Conservation (phyloP, 108 stramenopile species). For the Aureococcus anophagefferens region DNA sequence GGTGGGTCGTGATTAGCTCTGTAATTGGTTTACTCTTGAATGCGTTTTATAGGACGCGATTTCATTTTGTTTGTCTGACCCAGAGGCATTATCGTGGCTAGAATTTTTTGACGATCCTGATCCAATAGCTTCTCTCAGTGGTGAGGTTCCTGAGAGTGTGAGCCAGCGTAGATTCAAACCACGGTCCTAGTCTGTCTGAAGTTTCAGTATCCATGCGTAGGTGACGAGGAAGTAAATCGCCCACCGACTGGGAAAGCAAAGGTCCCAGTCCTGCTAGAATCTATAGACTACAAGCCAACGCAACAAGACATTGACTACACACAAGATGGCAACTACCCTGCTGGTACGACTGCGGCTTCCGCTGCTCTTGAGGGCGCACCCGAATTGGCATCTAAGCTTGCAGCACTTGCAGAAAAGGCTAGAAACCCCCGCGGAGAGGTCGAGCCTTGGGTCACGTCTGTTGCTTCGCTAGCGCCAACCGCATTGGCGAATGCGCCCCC, state of each 20-base stretch:
- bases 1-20: too few relatives aligned
- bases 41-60: constrained; percentile 17
- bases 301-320: constrained; percentile 7
- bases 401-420: constrained; percentile 1
- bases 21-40: too few relatives aligned
- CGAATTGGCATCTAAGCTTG: neutral
- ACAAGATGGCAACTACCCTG: neutral
- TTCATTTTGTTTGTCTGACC: constrained; percentile 31
- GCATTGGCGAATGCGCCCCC: constrained; percentile 1
- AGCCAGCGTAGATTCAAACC: too few relatives aligned
- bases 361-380: constrained; percentile 3
- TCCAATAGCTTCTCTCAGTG: neutral
- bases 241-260: neutral
- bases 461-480: constrained; percentile 4
- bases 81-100: constrained; percentile 39
- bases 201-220: too few relatives aligned
- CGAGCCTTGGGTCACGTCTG: neutral
- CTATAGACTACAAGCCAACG: neutral
- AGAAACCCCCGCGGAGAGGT: constrained; percentile 2
- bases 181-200: too few relatives aligned
- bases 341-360: neutral
- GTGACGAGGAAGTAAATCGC: too few relatives aligned
- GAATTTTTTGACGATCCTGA: constrained; percentile 36
- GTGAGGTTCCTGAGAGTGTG: too few relatives aligned
- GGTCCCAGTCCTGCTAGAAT: neutral